Evolutionary conservation across 768 basidiomycete genomes (phyloP), one percentile per base, ranked within the genome.

Genomic region (Hemileccinum rubropunctum): DNA sequence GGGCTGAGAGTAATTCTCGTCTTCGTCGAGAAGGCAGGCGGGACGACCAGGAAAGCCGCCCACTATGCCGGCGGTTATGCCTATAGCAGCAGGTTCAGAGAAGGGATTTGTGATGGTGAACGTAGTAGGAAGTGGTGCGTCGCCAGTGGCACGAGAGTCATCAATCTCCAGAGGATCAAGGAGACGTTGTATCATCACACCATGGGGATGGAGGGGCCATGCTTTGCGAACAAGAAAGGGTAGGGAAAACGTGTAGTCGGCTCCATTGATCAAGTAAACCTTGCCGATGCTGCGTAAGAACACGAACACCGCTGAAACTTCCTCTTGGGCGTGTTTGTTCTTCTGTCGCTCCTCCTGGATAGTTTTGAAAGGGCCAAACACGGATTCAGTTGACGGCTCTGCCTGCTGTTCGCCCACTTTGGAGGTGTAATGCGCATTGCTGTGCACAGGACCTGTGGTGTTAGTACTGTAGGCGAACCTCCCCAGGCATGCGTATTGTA

Each of bases 401-500:
- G 49, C 26, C 17, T 54, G 53, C 8, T 56, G 56, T 2, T 56
- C 52, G 41, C 49, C 51, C 18, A 53, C 12, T 36, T 56, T 59
- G 42, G 59, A 54, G 27, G 68, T 62, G 35, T 68, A 68, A 33
- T 62, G 66, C 3, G 66, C 63, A 23, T 66, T 57, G 38, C 59
- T 53, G 45, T 61, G 64, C 17, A 61, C 51, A 3, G 59, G 52
- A 27, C 57, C 59, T 10, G 63, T 57, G 3, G 60, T 57, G 35
- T 66, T 68, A 3, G 63, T 59, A n/a, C 51, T 64, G 57, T 84
- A 82, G 58, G 85, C 81, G 33, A 92, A 74, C 64, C 77, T 78
- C 4, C 85, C 91, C n/a, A 86, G 72, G 61, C 89, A 91, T 6
- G 87, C 90, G 71, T 78, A 88, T 58, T 89, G 89, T 30, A 93